These are phyloP conservation scores for Ophiostoma australiae DNA, from an alignment of 2,329 filamentous ascomycete species.

Conservation along the genomic window DNA sequence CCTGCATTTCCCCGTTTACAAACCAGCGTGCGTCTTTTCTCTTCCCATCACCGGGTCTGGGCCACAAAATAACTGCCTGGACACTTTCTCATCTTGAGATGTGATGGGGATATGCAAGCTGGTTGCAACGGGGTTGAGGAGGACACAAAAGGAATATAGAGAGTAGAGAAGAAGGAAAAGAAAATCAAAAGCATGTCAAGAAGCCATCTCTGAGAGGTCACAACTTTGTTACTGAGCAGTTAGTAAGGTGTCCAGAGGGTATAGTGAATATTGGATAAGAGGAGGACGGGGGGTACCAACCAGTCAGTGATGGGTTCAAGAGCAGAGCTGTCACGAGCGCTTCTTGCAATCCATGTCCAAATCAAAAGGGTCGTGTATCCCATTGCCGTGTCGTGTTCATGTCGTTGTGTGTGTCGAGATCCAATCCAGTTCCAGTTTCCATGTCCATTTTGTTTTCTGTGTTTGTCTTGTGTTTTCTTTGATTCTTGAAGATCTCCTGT, in stretches of 20 bases:
- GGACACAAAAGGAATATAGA: constrained; percentile 3
- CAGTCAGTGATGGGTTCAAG: constrained; percentile 4
- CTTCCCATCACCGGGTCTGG: not conserved
- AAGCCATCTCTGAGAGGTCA: not conserved
- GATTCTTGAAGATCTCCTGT: not conserved
- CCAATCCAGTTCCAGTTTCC: constrained; percentile 10
- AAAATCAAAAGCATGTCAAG: constrained; percentile 29
- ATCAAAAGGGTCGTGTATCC: not conserved
- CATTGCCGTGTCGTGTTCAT: not conserved
- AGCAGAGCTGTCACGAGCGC: constrained; percentile 12
- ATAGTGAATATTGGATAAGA: no score
- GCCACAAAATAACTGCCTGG: not conserved
- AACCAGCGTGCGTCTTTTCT: not conserved
- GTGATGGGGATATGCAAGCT: not conserved
- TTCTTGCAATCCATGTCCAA: constrained; percentile 12
- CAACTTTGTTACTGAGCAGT: constrained; percentile 9
- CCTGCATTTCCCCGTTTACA: constrained; percentile 17
- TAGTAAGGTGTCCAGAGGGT: not conserved
- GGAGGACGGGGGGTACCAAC: not conserved
- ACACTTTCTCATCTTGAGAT: not conserved
- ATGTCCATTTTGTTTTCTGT: constrained; percentile 5
- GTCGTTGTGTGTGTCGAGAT: not conserved
- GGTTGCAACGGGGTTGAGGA: not conserved
- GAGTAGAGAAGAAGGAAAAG: not conserved
- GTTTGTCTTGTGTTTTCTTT: constrained; percentile 9